Evolutionary conservation across 257 asterid genomes (phyloP).

Genomic region (Orobanche coerulescens): DNA sequence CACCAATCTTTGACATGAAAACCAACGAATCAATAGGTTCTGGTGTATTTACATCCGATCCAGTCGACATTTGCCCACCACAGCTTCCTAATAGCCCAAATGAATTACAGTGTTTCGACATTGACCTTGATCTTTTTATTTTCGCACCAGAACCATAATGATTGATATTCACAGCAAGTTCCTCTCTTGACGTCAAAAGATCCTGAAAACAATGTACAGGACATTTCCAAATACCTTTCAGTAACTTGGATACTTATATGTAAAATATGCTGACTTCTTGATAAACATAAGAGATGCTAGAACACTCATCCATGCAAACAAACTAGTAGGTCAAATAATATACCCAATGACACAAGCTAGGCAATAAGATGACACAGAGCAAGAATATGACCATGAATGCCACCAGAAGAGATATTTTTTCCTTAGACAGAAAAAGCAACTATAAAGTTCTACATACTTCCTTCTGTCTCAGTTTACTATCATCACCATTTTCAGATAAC

Average conservation of each 20-base stretch:
- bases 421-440: neutral
- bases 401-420: neutral
- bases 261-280: neutral
- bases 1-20: conserved; percentile 38
- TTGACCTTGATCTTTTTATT: conserved; percentile 83
- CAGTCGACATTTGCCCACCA: conserved; percentile 18
- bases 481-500: neutral
- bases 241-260: conserved; percentile 9
- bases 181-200: conserved; percentile 30
- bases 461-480: neutral
- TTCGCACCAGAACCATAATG: conserved; percentile 68
- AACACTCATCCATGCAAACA: conserved; percentile 12
- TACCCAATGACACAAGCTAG: conserved; percentile 1
- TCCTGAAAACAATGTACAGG: conserved; percentile 39
- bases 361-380: neutral
- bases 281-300: conserved; percentile 6
- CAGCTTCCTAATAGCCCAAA: conserved; percentile 33
- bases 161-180: conserved; percentile 31
- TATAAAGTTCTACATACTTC: neutral
- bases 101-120: conserved; percentile 30
- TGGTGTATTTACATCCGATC: conserved; percentile 32
- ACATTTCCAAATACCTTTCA: conserved; percentile 5
- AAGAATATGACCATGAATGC: neutral
- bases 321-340: conserved; percentile 1
- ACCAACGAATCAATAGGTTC: conserved; percentile 70